A percentile compares a stretch with the other conserved stretches of the same genome.
Conservation (phyloP, 129 eudicot species). For the Kitagawia praeruptora region DNA sequence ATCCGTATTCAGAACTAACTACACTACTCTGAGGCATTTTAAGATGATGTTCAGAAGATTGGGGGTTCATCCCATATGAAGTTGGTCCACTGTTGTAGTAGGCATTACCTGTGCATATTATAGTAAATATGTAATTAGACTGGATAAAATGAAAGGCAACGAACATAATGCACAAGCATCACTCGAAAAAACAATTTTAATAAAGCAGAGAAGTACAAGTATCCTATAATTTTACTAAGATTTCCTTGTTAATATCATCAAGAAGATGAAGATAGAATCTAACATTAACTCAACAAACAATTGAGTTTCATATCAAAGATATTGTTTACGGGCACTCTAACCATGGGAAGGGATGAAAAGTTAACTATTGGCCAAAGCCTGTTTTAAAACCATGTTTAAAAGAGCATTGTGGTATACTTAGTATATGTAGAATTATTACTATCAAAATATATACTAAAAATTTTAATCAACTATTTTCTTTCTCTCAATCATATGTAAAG, state of each 20-base stretch:
- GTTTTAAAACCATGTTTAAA: not conserved
- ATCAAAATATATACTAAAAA: not conserved
- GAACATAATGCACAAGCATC: not conserved
- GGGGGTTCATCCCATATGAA: slow-evolving; percentile 19
- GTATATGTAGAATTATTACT: not conserved
- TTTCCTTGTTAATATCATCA: not conserved
- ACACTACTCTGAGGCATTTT: slow-evolving; percentile 26
- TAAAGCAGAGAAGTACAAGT: not conserved
- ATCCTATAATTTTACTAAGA: not conserved
- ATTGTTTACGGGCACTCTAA: not conserved
- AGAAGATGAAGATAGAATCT: not conserved
- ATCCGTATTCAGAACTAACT: slow-evolving; percentile 33
- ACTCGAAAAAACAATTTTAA: not conserved
- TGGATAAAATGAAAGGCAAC: not conserved
- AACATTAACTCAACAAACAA: not conserved
- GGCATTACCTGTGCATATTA: slow-evolving; percentile 18
- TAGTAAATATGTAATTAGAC: not conserved
- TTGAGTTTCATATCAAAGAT: not conserved
- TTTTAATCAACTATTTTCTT: not conserved
- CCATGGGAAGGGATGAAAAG: not conserved
- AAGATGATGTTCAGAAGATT: slow-evolving; percentile 16
- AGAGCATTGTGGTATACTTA: not conserved
- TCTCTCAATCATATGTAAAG: not conserved
- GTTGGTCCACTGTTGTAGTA: slow-evolving; percentile 15
- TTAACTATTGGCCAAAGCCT: not conserved